phyloP scores from a whole-genome alignment of 805 yeast genomes.

The Cyberlindnera euphorbiae region DNA sequence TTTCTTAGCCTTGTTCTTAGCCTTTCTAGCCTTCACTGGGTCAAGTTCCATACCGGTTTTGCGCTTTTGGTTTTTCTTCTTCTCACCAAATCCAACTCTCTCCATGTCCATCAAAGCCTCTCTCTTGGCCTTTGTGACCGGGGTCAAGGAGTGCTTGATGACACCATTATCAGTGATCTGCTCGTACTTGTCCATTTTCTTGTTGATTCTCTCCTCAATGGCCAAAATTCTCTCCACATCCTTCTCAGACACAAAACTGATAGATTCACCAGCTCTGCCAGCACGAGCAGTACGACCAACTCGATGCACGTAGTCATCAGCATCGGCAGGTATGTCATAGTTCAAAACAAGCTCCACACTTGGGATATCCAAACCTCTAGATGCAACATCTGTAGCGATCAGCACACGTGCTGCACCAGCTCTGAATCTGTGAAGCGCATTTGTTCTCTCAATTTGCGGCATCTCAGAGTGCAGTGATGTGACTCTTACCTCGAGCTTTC shows the following conservation, averaged over 20 bases:
- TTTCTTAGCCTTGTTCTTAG: conserved; percentile 8
- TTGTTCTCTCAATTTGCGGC: conserved; percentile 89
- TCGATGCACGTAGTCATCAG: conserved; percentile 94
- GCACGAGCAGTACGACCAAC: conserved; percentile 99
- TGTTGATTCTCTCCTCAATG: conserved; percentile 79
- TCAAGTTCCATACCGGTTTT: conserved; percentile 18
- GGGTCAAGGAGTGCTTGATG: conserved; percentile 64
- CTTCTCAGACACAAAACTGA: conserved; percentile 78
- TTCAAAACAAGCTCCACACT: conserved; percentile 85
- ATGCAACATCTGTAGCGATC: conserved; percentile 95
- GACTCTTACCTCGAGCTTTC: conserved; percentile 69
- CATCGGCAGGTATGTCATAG: conserved; percentile 91
- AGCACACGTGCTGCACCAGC: conserved; percentile 92
- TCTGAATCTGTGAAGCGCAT: conserved; percentile 85
- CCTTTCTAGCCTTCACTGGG: conserved; percentile 1
- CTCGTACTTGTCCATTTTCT: conserved; percentile 73
- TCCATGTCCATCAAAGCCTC: conserved; percentile 95
- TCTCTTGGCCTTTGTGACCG: conserved; percentile 77
- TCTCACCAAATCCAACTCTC: conserved; percentile 80
- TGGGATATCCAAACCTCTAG: conserved; percentile 97
- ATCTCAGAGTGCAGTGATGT: conserved; percentile 91
- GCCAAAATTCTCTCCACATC: conserved; percentile 79
- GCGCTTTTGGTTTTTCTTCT: conserved; percentile 45
- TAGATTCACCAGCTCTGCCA: conserved; percentile 80
- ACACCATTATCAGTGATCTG: conserved; percentile 71